A percentile compares a stretch with the other conserved stretches of the same genome.
These are phyloP conservation scores for Fibroporia radiculosa DNA, from an alignment of 768 basidiomycete genomes.

Conservation along the genomic window DNA sequence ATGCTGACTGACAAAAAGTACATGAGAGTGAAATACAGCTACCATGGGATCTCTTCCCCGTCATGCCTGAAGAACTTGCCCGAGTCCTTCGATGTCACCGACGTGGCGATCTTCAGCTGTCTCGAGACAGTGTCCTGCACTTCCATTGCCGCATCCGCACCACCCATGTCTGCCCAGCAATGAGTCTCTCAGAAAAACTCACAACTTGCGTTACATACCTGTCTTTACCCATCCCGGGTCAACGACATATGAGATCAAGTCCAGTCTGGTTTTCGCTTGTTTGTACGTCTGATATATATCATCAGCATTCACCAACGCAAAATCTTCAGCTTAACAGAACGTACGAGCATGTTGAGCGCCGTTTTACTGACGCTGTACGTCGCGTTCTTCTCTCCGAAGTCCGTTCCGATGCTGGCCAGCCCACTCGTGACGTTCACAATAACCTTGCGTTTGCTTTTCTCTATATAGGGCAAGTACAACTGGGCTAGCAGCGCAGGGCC, in stretches of 20 bases:
- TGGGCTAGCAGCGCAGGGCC: constrained; percentile 22
- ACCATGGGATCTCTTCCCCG: constrained; percentile 27
- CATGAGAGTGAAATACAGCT: too few species aligned
- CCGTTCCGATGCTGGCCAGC: constrained; percentile 26
- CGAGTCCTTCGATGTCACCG: constrained; percentile 18
- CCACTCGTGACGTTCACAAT: constrained; percentile 28
- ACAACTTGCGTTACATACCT: constrained; percentile 14
- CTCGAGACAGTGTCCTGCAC: constrained; percentile 23
- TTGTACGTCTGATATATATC: constrained; percentile 25
- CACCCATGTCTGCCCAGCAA: constrained; percentile 26
- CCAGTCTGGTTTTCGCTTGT: constrained; percentile 25
- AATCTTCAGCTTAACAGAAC: constrained; percentile 2
- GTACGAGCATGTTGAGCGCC: constrained; percentile 33
- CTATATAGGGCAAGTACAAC: constrained; percentile 27
- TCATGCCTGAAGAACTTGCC: constrained; percentile 26
- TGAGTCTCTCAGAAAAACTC: too few species aligned
- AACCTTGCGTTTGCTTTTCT: constrained; percentile 23
- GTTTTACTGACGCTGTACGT: constrained; percentile 32
- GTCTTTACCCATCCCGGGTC: constrained; percentile 36
- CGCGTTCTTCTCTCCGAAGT: constrained; percentile 20
- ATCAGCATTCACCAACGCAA: not conserved
- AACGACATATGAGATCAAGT: constrained; percentile 24
- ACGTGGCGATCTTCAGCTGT: constrained; percentile 21
- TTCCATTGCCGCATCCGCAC: constrained; percentile 21
- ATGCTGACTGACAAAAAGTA: not conserved